Evolutionary conservation across 768 basidiomycete species (phyloP).

Genomic region (Auricularia heimuer): DNA sequence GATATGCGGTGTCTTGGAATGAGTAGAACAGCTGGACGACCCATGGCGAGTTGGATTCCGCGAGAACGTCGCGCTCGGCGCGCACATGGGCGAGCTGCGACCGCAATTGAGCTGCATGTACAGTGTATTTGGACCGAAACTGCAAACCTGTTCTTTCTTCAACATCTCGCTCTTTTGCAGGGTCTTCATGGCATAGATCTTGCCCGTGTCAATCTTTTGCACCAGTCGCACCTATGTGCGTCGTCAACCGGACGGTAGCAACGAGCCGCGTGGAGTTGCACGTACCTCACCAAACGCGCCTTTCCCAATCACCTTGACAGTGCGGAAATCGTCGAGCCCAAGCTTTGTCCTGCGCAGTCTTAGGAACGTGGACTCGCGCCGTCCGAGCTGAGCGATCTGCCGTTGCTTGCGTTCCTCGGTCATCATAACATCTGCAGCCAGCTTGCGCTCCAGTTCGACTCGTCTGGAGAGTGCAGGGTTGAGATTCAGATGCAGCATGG

Average conservation of each 20-base stretch:
- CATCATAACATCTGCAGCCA: constrained; percentile 57
- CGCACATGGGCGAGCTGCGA: constrained; percentile 89
- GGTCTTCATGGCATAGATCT: constrained; percentile 99
- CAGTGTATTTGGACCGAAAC: neutral
- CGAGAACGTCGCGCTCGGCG: constrained; percentile 93
- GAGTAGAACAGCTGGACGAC: constrained; percentile 96
- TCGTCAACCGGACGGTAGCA: neutral
- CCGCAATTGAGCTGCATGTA: no score
- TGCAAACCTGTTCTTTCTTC: constrained; percentile 86
- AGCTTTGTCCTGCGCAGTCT: constrained; percentile 82
- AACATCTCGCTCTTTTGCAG: constrained; percentile 97
- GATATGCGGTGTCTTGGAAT: constrained; percentile 88
- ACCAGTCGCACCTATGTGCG: constrained; percentile 72
- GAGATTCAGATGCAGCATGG: neutral
- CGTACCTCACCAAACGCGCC: constrained; percentile 95
- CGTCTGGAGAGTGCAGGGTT: constrained; percentile 40
- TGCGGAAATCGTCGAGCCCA: constrained; percentile 85
- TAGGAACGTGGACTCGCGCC: constrained; percentile 82
- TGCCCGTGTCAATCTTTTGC: constrained; percentile 93
- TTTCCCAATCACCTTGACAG: constrained; percentile 98
- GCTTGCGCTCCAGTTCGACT: constrained; percentile 73
- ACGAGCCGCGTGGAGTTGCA: constrained; percentile 1
- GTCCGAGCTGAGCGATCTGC: constrained; percentile 73
- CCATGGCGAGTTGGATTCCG: constrained; percentile 92
- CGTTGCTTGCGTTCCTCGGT: constrained; percentile 81